These are phyloP conservation scores for Phialemonium atrogriseum DNA, from an alignment of 2,329 filamentous ascomycete species.

Conservation along the genomic window DNA sequence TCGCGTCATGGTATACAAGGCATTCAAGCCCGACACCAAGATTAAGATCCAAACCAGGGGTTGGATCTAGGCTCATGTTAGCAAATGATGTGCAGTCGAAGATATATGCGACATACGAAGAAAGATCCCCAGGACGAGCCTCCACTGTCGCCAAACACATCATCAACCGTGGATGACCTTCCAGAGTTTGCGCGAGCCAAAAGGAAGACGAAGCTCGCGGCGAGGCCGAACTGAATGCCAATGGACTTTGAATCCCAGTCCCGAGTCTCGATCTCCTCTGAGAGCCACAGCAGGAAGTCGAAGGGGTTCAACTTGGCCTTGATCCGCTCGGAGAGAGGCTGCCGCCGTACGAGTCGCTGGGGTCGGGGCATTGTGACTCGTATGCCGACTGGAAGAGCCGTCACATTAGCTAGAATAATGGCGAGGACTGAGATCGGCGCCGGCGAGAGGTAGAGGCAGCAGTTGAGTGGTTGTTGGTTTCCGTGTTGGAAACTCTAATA, in stretches of 20 bases:
- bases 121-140: conserved; percentile 57
- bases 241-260: conserved; percentile 82
- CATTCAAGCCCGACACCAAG: conserved; percentile 62
- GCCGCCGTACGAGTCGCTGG: conserved; percentile 70
- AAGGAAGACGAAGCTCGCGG: conserved; percentile 71
- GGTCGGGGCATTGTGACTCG: conserved; percentile 35
- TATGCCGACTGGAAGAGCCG: too few species aligned
- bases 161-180: conserved; percentile 49
- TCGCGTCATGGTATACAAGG: conserved; percentile 71
- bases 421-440: too few species aligned
- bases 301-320: conserved; percentile 73
- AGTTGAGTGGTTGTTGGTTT: too few species aligned
- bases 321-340: conserved; percentile 73
- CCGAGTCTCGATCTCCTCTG: conserved; percentile 84
- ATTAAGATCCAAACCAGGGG: conserved; percentile 65
- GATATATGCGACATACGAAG: conserved; percentile 33
- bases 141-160: conserved; percentile 72
- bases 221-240: conserved; percentile 66
- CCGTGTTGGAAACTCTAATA: too few species aligned
- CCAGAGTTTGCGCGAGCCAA: conserved; percentile 73
- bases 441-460: too few species aligned
- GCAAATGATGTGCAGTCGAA: conserved; percentile 8
- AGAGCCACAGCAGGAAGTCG: conserved; percentile 85
- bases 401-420: too few species aligned
- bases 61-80: conserved; percentile 41